A percentile compares a stretch with the other conserved stretches of the same genome.
phyloP scores from a whole-genome alignment of 306 rosid species.

The Gynostemma pentaphyllum region DNA sequence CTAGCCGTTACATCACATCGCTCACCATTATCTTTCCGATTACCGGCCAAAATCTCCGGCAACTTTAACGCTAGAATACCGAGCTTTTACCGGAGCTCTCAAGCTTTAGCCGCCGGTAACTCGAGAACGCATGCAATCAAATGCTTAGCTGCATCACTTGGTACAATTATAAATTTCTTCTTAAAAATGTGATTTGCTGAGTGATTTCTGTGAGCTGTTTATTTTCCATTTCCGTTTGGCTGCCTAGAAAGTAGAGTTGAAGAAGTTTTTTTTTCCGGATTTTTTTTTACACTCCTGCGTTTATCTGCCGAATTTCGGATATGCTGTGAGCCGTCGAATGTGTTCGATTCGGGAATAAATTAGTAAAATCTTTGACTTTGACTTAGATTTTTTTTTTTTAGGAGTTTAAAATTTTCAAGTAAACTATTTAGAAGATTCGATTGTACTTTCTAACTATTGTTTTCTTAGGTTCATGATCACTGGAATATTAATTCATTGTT shows the following conservation, averaged over 20 bases:
- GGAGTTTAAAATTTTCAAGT: not conserved
- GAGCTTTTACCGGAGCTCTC: conserved; percentile 11
- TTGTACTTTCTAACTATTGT: not conserved
- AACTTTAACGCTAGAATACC: conserved; percentile 16
- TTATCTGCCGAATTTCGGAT: not conserved
- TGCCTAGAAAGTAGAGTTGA: not conserved
- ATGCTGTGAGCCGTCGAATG: not conserved
- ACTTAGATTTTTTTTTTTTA: not conserved
- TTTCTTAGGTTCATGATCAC: not conserved
- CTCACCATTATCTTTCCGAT: conserved; percentile 10
- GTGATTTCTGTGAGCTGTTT: not conserved
- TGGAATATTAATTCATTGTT: not conserved
- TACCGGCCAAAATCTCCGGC: conserved; percentile 8
- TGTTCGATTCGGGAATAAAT: not conserved
- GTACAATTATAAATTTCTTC: conserved; percentile 18
- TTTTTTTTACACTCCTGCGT: not conserved
- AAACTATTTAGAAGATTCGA: not conserved
- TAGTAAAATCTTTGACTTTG: not conserved
- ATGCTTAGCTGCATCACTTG: conserved; percentile 39
- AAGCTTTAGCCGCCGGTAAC: conserved; percentile 6
- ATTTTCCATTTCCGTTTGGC: not conserved
- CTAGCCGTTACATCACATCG: conserved; percentile 20
- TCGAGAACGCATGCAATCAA: conserved; percentile 20
- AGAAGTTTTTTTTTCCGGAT: not conserved
- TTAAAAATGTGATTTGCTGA: not conserved